Evolutionary conservation across 192 early-diverging fungal genomes (phyloP).

Genomic region (Coemansia sp.): DNA sequence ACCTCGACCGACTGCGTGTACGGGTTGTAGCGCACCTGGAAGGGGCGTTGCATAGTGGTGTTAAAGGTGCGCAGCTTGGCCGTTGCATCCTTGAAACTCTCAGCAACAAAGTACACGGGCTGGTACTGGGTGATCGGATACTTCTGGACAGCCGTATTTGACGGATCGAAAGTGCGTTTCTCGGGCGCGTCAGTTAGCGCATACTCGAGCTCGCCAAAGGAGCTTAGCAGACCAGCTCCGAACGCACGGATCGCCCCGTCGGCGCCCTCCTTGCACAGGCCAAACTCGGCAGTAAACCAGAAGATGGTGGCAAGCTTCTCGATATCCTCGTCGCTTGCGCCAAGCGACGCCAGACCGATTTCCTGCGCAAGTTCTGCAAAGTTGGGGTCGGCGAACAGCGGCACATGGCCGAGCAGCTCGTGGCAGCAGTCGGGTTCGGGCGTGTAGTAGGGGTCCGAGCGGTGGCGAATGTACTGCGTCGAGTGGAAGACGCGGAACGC

Average conservation of each 20-base stretch:
- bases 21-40: constrained; percentile 89
- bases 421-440: constrained; percentile 96
- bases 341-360: constrained; percentile 90
- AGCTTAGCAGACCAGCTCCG: constrained; percentile 89
- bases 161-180: constrained; percentile 81
- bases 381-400: constrained; percentile 77
- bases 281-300: constrained; percentile 97
- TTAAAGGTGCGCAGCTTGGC: constrained; percentile 86
- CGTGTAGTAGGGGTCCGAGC: constrained; percentile 86
- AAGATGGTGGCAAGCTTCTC: constrained; percentile 86
- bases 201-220: constrained; percentile 95
- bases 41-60: constrained; percentile 73
- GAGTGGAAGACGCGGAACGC: constrained; percentile 97
- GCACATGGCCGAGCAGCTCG: constrained; percentile 90
- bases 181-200: constrained; percentile 77
- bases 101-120: constrained; percentile 92
- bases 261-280: constrained; percentile 70
- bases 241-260: constrained; percentile 75
- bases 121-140: constrained; percentile 94
- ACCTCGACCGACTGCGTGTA: constrained; percentile 90
- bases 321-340: constrained; percentile 88
- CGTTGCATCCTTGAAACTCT: constrained; percentile 91
- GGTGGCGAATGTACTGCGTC: constrained; percentile 97
- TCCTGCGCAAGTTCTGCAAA: constrained; percentile 95
- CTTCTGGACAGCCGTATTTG: constrained; percentile 65